Evolutionary conservation across 2,329 filamentous ascomycete genomes (phyloP), one percentile per base, ranked within the genome.

Genomic region (Alternaria triticina): DNA sequence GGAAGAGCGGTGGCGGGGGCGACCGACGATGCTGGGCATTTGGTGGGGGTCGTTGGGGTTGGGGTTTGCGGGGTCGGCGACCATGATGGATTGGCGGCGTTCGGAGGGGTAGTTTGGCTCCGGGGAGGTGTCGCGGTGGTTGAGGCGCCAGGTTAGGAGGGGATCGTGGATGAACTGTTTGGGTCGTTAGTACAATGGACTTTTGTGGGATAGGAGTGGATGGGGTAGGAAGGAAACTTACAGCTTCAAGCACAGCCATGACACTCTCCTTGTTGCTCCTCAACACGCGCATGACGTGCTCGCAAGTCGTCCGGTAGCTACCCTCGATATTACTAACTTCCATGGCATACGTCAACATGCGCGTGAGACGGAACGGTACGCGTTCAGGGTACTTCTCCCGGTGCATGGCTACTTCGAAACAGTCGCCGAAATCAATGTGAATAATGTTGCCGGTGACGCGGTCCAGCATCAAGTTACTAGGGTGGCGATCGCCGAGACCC

Each of bases 301-400:
- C 96, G 74, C 95, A 99, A 6, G 96, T 98, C 61, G 97, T 98
- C 64, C 96, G 90, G 86, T 97, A 99, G 81, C 93, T 97, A 72
- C 96, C 96, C 81, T 99, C 96, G 70, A 99, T 99, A 77, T 99
- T 99, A 86, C 94, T 97, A 59, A 99, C 96, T 83, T 99, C 96
- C 96, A 99, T 99, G 22, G 96, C 96, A 78, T 97, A 99, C 0
- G 96, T 99, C 82, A 99, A 88, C 96, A 99, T 99, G 70, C 96
- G 89, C 3, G 96, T 99, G 51, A 99, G 86, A 61, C 96, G 91
- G 92, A 99, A 99, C 0, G 96, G 96, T 62, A 99, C 96, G 56
- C 95, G 87, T 82, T 99, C 96, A 0, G 96, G 96, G 77, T 97
- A 99, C 80, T 99, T 99, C 81, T 99, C 96, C 71, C 96, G 92